phyloP scores from a whole-genome alignment of 345 rosid genomes.

The Bruguiera sexangula region DNA sequence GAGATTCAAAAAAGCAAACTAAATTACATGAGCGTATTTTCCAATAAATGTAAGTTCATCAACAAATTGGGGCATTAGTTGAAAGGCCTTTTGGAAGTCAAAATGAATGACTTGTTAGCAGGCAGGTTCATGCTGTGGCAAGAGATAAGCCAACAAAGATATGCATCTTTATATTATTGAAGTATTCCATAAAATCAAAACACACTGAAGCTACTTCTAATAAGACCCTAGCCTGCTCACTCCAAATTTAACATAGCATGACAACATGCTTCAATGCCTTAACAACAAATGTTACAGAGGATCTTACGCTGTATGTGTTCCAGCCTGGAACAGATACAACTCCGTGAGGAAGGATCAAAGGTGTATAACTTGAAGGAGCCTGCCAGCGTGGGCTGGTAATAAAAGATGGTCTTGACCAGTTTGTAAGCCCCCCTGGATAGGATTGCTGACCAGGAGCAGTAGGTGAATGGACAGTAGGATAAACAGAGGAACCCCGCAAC shows the following conservation, averaged over 20 bases:
- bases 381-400: constrained; percentile 96
- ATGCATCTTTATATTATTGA: background rate
- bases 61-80: no score
- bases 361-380: constrained; percentile 77
- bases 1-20: no score
- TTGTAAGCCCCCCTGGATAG: constrained; percentile 54
- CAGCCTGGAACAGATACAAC: constrained; percentile 89
- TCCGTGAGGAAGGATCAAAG: constrained; percentile 85
- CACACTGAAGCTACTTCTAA: background rate
- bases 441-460: constrained; percentile 72
- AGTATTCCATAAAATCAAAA: background rate
- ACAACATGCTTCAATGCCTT: background rate
- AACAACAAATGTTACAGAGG: constrained; percentile 5
- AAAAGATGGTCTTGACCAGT: constrained; percentile 88
- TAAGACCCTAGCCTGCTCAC: background rate
- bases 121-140: background rate
- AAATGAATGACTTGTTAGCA: no score
- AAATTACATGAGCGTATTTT: no score
- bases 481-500: constrained; percentile 64
- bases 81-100: no score
- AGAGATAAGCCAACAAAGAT: background rate
- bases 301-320: constrained; percentile 80
- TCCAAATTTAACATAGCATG: background rate
- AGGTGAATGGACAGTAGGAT: constrained; percentile 73
- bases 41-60: no score